Conservation (phyloP, 805 yeast genomes). For the Tetrapisispora iriomotensis region DNA sequence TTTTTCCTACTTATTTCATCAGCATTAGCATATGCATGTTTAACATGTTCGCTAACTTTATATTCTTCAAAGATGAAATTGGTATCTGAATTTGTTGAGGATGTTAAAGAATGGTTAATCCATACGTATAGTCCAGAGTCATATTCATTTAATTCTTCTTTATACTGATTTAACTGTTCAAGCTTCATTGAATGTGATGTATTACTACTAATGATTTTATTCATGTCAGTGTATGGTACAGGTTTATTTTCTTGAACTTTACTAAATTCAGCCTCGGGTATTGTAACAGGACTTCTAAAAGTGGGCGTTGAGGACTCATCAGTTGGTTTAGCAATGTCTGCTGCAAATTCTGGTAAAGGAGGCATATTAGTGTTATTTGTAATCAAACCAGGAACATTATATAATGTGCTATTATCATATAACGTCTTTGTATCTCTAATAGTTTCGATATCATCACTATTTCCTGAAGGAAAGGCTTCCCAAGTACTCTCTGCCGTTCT, state of each 20-base stretch:
- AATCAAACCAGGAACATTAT: constrained; percentile 29
- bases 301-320: too few species aligned
- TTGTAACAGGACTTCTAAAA: not conserved
- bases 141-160: constrained; percentile 32
- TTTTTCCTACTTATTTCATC: constrained; percentile 33
- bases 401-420: constrained; percentile 29
- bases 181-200: constrained; percentile 16
- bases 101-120: constrained; percentile 33
- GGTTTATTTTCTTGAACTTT: constrained; percentile 32
- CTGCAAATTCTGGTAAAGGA: constrained; percentile 23
- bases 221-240: constrained; percentile 34
- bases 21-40: constrained; percentile 58
- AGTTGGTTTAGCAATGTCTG: not conserved
- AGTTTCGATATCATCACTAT: constrained; percentile 22
- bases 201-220: constrained; percentile 30
- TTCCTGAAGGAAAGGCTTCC: constrained; percentile 29
- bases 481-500: constrained; percentile 26
- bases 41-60: constrained; percentile 42
- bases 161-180: constrained; percentile 21
- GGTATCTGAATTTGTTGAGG: constrained; percentile 22
- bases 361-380: constrained; percentile 22
- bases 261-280: constrained; percentile 3
- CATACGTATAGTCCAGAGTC: constrained; percentile 54
- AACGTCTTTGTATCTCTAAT: constrained; percentile 28
- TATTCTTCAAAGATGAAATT: constrained; percentile 29